phyloP scores from a whole-genome alignment of 441 rosid genomes.

The Euphorbia celastroides region DNA sequence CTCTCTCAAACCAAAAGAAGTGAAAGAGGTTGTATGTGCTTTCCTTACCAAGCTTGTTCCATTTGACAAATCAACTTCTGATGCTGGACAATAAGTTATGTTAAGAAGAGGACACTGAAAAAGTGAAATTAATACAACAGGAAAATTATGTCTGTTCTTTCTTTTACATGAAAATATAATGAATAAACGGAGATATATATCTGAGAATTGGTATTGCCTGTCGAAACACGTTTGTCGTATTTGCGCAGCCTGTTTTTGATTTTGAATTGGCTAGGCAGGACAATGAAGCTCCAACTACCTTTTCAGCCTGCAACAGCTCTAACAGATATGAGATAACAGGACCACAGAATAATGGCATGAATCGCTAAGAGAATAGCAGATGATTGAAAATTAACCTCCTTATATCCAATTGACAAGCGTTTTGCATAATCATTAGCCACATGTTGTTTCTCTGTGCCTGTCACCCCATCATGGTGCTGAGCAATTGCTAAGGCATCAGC shows the following conservation, averaged over 20 bases:
- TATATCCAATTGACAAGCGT: constrained; percentile 75
- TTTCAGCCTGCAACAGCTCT: constrained; percentile 62
- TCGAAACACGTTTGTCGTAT: constrained; percentile 51
- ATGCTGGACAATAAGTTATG: constrained; percentile 88
- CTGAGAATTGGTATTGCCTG: constrained; percentile 24
- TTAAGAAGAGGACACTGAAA: constrained; percentile 89
- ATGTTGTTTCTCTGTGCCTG: constrained; percentile 88
- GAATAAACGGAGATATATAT: background rate
- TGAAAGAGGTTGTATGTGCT: constrained; percentile 9
- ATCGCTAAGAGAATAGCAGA: background rate
- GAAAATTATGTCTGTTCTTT: background rate
- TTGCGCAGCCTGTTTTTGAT: constrained; percentile 29
- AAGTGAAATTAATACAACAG: background rate
- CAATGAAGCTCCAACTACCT: constrained; percentile 72
- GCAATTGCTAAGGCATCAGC: constrained; percentile 89
- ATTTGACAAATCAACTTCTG: constrained; percentile 61
- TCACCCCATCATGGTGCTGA: constrained; percentile 96
- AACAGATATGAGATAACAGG: constrained; percentile 5
- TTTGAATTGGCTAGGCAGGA: constrained; percentile 52
- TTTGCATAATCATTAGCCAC: constrained; percentile 93
- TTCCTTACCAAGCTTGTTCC: constrained; percentile 69
- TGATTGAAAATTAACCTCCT: constrained; percentile 45
- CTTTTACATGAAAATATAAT: background rate
- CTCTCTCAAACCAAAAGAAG: background rate
- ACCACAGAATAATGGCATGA: constrained; percentile 5